phyloP scores from a whole-genome alignment of 805 yeast genomes.

The Lachancea meyersii region DNA sequence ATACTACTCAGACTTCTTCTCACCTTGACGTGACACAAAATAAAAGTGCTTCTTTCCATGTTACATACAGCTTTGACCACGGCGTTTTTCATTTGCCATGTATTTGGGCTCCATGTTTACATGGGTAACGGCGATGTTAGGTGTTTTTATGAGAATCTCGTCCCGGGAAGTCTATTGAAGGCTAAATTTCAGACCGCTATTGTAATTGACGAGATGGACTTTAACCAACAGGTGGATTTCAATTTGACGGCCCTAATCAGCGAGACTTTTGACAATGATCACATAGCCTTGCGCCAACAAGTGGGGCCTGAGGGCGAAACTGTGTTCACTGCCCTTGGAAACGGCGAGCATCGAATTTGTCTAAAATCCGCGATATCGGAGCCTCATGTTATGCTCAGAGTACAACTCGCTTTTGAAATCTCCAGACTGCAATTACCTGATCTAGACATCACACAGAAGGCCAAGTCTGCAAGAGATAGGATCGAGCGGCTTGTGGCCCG shows the following conservation, averaged over 20 bases:
- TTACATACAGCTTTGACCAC: background rate
- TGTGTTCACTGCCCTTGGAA: slow-evolving; percentile 73
- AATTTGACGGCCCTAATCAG: slow-evolving; percentile 31
- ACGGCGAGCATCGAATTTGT: slow-evolving; percentile 84
- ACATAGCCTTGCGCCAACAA: slow-evolving; percentile 66
- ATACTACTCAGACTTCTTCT: background rate
- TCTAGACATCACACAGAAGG: slow-evolving; percentile 49
- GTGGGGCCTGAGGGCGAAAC: slow-evolving; percentile 58
- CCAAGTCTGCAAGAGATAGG: slow-evolving; percentile 26
- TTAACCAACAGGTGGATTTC: slow-evolving; percentile 45
- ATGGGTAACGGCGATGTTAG: slow-evolving; percentile 66
- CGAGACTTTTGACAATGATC: slow-evolving; percentile 78
- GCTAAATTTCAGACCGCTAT: slow-evolving; percentile 72
- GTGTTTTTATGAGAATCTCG: slow-evolving; percentile 81
- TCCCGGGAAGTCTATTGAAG: slow-evolving; percentile 70
- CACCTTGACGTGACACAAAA: background rate
- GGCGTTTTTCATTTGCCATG: background rate
- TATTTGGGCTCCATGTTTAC: slow-evolving; percentile 57
- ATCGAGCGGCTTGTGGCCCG: slow-evolving; percentile 49
- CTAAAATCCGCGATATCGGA: slow-evolving; percentile 46
- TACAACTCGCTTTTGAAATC: slow-evolving; percentile 65
- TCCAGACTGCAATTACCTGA: slow-evolving; percentile 64
- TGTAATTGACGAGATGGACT: slow-evolving; percentile 44
- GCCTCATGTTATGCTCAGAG: slow-evolving; percentile 49
- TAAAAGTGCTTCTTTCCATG: background rate